Evolutionary conservation across 2,329 filamentous ascomycete genomes (phyloP), one percentile per base, ranked within the genome.

Genomic region (Xylariaceae sp.): DNA sequence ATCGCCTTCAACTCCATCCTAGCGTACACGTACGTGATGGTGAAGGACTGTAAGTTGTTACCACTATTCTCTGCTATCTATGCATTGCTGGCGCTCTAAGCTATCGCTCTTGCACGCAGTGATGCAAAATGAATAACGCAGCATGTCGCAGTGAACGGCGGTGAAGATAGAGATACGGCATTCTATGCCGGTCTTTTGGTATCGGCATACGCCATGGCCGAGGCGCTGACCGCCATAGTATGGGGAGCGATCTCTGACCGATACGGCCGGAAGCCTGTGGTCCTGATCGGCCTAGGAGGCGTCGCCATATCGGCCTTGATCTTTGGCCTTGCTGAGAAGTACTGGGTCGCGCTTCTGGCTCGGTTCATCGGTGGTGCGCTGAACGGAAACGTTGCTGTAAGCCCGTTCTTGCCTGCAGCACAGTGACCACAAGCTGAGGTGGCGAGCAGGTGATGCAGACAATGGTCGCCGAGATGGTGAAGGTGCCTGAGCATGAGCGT

Each of bases 171-270:
- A 33, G 52, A 68, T 23, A 62, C 67, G 12, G 57, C 62, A 17
- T 76, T 77, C 59, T 70, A 69, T 56, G 58, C 67, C 15, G 71
- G 72, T 9, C 65, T 78, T 8, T 57, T 68, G 7, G 61, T 68
- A 15, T 67, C 64, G 9, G 65, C 65, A 11, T 68, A 67, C 36
- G 64, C 65, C 27, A 59, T 67, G 17, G 65, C 65, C 30, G 65
- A 68, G 48, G 63, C 65, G 13, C 41, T 65, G 27, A 68, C 65
- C 1, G 62, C 63, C 15, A 61, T 68, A 48, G 55, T 63, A 34
- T 68, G 65, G 65, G 65, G 65, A 16, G 52, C 54, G 1, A 50
- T 68, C 5, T 67, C 64, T 16, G 65, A 68, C 41, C 59, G 59
- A 9, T 59, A 61, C 39, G 65, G 66, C 1, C 50, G 63, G 14